Evolutionary conservation across 1,139 yeast genomes (phyloP).

Genomic region (Blastobotrys petasosporus): DNA sequence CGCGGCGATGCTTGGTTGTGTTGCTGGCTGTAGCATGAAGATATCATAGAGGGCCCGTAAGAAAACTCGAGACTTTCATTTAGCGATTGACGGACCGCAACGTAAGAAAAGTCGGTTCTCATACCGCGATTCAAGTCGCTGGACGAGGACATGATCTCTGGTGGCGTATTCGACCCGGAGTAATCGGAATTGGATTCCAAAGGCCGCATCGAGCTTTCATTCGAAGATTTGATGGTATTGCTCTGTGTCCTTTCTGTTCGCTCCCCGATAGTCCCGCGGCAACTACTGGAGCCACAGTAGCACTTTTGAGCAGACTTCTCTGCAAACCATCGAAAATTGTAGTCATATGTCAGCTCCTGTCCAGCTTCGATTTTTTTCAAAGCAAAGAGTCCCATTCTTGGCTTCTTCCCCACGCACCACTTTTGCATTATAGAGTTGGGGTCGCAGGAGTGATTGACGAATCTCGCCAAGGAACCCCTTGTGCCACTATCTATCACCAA

Average conservation of each 20-base stretch:
- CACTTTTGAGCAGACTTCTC: constrained; percentile 37
- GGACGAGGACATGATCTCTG: no score
- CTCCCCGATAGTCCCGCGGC: constrained; percentile 37
- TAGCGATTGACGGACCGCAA: no score
- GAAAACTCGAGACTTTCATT: no score
- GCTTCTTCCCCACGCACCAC: constrained; percentile 38
- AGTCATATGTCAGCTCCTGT: constrained; percentile 39
- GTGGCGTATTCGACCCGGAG: no score
- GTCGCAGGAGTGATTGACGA: constrained; percentile 41
- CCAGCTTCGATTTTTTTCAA: constrained; percentile 33
- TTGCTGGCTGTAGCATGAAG: no score
- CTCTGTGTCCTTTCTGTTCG: not conserved
- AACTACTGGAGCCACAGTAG: constrained; percentile 35
- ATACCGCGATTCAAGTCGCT: no score
- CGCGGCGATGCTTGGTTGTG: no score
- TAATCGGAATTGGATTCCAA: not conserved
- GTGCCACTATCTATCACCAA: constrained; percentile 37
- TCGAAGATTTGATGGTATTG: not conserved
- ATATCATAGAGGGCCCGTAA: no score
- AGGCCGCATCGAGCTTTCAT: not conserved
- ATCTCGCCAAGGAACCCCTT: constrained; percentile 40
- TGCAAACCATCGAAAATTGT: constrained; percentile 39
- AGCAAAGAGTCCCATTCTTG: constrained; percentile 40
- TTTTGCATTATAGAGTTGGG: constrained; percentile 41
- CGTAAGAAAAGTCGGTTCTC: no score